Base-by-base conservation (phyloP, 2,329 filamentous ascomycete genomes). In the Cordyceps cicadae region DNA sequence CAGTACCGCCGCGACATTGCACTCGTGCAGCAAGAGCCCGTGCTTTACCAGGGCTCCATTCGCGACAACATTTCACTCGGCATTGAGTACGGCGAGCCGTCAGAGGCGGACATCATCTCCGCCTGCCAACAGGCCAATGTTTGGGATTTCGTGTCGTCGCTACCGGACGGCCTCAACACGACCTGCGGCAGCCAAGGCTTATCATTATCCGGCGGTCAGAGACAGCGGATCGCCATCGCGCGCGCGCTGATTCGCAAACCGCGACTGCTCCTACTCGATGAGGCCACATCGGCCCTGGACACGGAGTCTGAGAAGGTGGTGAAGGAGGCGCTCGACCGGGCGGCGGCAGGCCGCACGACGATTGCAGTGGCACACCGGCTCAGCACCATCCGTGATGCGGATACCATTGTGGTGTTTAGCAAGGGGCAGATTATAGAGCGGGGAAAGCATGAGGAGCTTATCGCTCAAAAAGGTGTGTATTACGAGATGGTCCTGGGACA, bases 191-290 rank as follows among this genome's bases (percentile, higher is more conserved):
- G 87, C 65, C 81, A 83, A 54, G 87, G 87, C 0, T 81, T 87
- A 19, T 85, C 87, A 62, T 75, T 92, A 1, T 89, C 86, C 1
- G 88, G 88, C 26, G 88, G 88, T 1, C 87, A 92, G 69, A 77
- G 87, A 8, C 88, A 91, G 70, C 83, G 87, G 24, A 81, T 90
- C 39, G 87, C 87, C 9, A 91, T 92, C 63, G 88, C 88, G 0
- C 79, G 88, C 8, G 86, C 86, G 12, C 85, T 91, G 32, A 79
- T 91, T 58, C 83, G 86, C 51, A 76, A 84, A 55, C 88, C 88
- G 0, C 75, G 77, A 0, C 82, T 92, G 2, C 73, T 92, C 3
- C 81, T 92, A 6, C 76, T 92, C 0, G 88, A 92, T 66, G 88
- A 92, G 72, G 88, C 88, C 1, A 92, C 88, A 0, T 76, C 74